phyloP scores from a whole-genome alignment of 192 early-diverging fungal genomes.

The Podila horticola region DNA sequence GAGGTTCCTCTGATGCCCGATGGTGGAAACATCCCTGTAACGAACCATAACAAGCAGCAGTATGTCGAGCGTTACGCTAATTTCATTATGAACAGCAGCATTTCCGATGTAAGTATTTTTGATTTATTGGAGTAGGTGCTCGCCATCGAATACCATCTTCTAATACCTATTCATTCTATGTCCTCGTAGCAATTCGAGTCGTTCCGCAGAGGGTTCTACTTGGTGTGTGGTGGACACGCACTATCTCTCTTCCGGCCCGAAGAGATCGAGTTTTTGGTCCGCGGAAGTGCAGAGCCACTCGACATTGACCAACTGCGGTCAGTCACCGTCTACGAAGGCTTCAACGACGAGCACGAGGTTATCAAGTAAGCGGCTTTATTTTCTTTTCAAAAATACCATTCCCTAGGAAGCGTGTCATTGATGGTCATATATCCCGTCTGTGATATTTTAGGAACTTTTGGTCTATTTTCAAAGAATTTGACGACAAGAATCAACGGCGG shows the following conservation, averaged over 20 bases:
- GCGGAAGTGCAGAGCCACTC: slow-evolving; percentile 80
- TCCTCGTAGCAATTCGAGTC: slow-evolving; percentile 76
- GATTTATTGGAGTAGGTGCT: background rate
- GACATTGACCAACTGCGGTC: slow-evolving; percentile 64
- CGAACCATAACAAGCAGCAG: slow-evolving; percentile 71
- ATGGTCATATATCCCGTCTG: too few relatives aligned
- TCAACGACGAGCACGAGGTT: slow-evolving; percentile 63
- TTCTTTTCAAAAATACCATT: background rate
- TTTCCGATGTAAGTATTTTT: slow-evolving; percentile 55
- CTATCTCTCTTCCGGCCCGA: slow-evolving; percentile 88
- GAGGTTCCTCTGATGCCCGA: slow-evolving; percentile 72
- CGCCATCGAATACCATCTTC: background rate
- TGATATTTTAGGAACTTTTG: slow-evolving; percentile 69
- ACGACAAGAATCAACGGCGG: slow-evolving; percentile 70
- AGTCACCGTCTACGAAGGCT: slow-evolving; percentile 70
- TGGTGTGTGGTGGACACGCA: slow-evolving; percentile 90
- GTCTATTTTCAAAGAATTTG: slow-evolving; percentile 78
- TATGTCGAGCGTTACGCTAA: slow-evolving; percentile 88
- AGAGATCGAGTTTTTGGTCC: slow-evolving; percentile 91
- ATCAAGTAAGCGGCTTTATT: slow-evolving; percentile 54
- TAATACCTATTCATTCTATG: background rate
- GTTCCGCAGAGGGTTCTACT: slow-evolving; percentile 88
- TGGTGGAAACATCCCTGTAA: slow-evolving; percentile 70
- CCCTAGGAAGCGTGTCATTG: background rate
- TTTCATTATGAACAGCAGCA: slow-evolving; percentile 80